Conservation (phyloP, 1,284 basidiomycete genomes). For the Anthracocystis setariae region DNA sequence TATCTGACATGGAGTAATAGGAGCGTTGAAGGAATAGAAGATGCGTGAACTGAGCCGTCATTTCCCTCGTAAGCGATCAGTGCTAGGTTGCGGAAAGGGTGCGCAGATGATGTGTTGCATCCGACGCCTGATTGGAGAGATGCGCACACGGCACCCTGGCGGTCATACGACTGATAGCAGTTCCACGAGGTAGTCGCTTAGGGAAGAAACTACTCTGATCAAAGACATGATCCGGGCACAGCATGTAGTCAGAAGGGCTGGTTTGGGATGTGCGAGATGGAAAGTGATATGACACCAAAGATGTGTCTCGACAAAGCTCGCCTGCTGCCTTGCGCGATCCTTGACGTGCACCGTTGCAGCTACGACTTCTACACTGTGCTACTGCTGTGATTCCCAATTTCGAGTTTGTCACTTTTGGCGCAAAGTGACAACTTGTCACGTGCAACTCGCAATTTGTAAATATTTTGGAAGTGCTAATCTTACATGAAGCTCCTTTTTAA, state of each 20-base stretch:
- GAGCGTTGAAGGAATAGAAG: neutral
- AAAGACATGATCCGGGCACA: too few relatives aligned
- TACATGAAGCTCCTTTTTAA: too few relatives aligned
- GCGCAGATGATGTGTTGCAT: conserved; percentile 33
- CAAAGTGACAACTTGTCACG: too few relatives aligned
- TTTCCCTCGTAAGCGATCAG: neutral
- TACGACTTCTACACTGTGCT: too few relatives aligned
- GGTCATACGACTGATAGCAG: too few relatives aligned
- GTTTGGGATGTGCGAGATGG: neutral
- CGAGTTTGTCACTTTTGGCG: too few relatives aligned
- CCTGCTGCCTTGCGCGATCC: conserved; percentile 17
- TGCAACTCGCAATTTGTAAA: neutral
- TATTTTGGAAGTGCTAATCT: neutral
- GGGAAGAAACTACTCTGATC: too few relatives aligned
- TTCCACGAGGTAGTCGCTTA: too few relatives aligned
- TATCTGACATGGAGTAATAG: neutral
- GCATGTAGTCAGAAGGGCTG: too few relatives aligned
- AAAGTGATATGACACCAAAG: conserved; percentile 26
- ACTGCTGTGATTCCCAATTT: too few relatives aligned
- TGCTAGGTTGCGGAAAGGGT: neutral
- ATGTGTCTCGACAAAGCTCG: too few relatives aligned
- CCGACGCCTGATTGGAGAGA: conserved; percentile 12
- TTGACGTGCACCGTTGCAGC: conserved; percentile 16
- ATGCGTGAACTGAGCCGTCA: neutral
- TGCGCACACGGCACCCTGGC: neutral